Evolutionary conservation across 1,139 yeast genomes (phyloP).

Genomic region (Taphrina deformans): DNA sequence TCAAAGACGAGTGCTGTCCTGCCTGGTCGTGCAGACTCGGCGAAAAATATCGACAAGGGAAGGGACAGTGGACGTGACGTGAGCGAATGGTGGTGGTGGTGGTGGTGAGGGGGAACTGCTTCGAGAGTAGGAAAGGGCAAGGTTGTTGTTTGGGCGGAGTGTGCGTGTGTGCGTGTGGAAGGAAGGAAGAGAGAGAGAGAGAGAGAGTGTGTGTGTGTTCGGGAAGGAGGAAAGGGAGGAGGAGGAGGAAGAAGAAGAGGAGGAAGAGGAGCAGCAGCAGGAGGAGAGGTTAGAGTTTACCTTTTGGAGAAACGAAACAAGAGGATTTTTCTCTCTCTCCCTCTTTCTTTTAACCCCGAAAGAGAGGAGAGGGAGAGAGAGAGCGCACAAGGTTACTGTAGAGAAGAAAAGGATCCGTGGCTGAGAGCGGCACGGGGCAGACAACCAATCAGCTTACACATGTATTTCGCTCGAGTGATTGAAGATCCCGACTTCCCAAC

Average conservation of each 20-base stretch:
- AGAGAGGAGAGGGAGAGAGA: background rate
- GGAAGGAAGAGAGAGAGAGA: background rate
- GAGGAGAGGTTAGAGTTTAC: no score
- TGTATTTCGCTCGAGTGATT: no score
- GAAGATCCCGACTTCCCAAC: no score
- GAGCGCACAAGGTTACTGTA: no score
- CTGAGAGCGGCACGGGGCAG: no score
- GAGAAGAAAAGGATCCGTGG: no score
- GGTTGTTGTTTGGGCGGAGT: background rate
- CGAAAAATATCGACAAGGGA: background rate
- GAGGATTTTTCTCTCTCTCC: no score
- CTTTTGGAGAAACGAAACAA: no score
- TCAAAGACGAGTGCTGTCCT: background rate
- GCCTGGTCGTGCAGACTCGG: background rate
- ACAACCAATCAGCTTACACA: no score
- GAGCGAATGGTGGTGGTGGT: background rate
- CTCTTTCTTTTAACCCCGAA: no score
- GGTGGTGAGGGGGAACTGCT: background rate
- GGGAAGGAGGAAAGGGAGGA: background rate
- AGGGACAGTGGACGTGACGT: background rate
- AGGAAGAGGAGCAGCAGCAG: background rate
- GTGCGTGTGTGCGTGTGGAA: background rate
- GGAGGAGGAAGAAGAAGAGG: background rate
- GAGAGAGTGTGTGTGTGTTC: background rate
- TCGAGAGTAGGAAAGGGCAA: background rate